phyloP scores from a whole-genome alignment of 208 protist genomes.

The Phytomonas sp. region DNA sequence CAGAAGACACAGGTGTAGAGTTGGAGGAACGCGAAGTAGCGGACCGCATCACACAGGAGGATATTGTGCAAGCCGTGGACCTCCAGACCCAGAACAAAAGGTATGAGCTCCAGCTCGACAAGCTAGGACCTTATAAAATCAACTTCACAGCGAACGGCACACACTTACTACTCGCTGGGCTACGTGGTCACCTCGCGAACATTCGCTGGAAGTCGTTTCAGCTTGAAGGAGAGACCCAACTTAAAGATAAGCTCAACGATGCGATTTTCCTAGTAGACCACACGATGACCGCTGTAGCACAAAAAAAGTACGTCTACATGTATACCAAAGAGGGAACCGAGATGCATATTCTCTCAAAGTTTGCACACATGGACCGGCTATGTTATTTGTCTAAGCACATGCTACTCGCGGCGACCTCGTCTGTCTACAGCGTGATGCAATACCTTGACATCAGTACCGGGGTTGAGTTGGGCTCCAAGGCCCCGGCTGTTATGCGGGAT shows the following conservation, averaged over 20 bases:
- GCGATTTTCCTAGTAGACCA: constrained; percentile 96
- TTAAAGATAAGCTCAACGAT: constrained; percentile 91
- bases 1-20: constrained; percentile 57
- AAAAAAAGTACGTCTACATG: constrained; percentile 98
- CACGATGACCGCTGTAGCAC: constrained; percentile 96
- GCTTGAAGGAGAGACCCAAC: constrained; percentile 90
- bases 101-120: constrained; percentile 90
- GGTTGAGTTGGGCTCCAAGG: constrained; percentile 73
- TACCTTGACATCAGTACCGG: constrained; percentile 95
- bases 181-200: constrained; percentile 94
- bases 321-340: constrained; percentile 97
- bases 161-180: constrained; percentile 90
- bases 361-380: constrained; percentile 91
- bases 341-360: constrained; percentile 94
- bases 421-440: constrained; percentile 80
- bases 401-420: constrained; percentile 90
- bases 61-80: constrained; percentile 88
- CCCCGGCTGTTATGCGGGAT: constrained; percentile 66
- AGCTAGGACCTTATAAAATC: constrained; percentile 92
- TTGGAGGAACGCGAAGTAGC: constrained; percentile 87
- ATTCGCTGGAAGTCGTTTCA: constrained; percentile 92
- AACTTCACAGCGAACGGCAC: constrained; percentile 93
- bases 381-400: constrained; percentile 97
- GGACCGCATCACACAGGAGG: constrained; percentile 88
- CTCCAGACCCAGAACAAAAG: constrained; percentile 89